Evolutionary conservation across 1,284 basidiomycete genomes (phyloP).

Genomic region (Violaceomyces palustris): DNA sequence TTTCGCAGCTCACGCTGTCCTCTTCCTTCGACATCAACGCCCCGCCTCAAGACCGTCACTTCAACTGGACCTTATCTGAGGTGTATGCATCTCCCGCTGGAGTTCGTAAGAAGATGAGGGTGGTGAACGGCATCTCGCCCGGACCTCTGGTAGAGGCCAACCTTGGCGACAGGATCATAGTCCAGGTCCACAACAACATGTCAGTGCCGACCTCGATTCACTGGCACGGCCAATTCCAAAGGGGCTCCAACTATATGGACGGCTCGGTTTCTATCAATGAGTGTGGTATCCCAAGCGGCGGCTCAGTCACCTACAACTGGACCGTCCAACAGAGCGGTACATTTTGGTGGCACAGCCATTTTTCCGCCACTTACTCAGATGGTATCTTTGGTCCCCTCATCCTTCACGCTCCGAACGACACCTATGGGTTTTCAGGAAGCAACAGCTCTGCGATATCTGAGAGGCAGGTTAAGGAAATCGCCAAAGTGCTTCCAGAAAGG

Average conservation of each 20-base stretch:
- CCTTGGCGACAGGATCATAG: slow-evolving; percentile 37
- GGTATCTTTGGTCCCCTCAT: slow-evolving; percentile 48
- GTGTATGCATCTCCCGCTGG: slow-evolving; percentile 31
- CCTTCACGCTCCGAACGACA: slow-evolving; percentile 38
- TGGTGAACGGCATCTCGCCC: slow-evolving; percentile 35
- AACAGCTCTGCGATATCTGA: slow-evolving; percentile 9
- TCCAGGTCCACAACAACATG: slow-evolving; percentile 36
- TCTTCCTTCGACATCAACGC: slow-evolving; percentile 29
- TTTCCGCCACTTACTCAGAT: slow-evolving; percentile 38
- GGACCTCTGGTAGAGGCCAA: slow-evolving; percentile 38
- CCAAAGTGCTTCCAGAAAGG: slow-evolving; percentile 28
- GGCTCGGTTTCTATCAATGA: slow-evolving; percentile 43
- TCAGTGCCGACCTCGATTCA: slow-evolving; percentile 26
- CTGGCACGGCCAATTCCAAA: slow-evolving; percentile 48
- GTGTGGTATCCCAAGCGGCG: slow-evolving; percentile 44
- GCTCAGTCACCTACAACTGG: slow-evolving; percentile 33
- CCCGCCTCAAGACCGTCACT: slow-evolving; percentile 25
- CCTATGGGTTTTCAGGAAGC: slow-evolving; percentile 5
- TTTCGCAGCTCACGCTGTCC: slow-evolving; percentile 21
- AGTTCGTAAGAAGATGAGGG: slow-evolving; percentile 28
- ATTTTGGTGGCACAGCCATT: slow-evolving; percentile 55
- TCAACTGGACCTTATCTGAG: slow-evolving; percentile 32
- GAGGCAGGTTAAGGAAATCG: slow-evolving; percentile 12
- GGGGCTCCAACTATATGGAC: slow-evolving; percentile 40
- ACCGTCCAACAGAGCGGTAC: slow-evolving; percentile 52